Conservation (phyloP, 129 eudicot genomes). For the Saposhnikovia divaricata region DNA sequence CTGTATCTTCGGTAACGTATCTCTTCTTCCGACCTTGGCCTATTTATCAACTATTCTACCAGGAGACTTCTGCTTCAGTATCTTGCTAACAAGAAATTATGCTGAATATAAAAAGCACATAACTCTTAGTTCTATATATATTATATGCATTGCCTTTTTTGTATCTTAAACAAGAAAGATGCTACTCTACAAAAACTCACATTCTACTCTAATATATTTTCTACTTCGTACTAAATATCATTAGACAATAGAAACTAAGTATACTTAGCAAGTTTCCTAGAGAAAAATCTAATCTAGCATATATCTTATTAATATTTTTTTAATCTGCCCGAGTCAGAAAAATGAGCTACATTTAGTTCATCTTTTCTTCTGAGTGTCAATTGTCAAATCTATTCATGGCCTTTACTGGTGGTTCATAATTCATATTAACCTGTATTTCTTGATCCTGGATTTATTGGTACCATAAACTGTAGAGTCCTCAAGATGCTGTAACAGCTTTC, state of each 20-base stretch:
- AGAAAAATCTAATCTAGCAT: not conserved
- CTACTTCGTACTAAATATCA: not conserved
- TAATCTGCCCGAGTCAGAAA: not conserved
- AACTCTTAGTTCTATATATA: not conserved
- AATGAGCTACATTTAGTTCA: not conserved
- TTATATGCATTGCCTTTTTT: not conserved
- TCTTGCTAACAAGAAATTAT: not conserved
- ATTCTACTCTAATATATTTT: not conserved
- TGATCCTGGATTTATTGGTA: constrained; percentile 10
- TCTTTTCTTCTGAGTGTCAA: constrained; percentile 10
- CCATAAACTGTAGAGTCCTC: constrained; percentile 54
- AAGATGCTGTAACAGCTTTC: constrained; percentile 89
- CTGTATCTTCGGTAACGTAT: not conserved
- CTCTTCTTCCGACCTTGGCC: not conserved
- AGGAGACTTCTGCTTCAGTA: not conserved
- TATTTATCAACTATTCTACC: not conserved
- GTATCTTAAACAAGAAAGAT: not conserved
- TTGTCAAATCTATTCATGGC: not conserved
- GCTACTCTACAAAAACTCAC: not conserved
- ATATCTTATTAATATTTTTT: not conserved
- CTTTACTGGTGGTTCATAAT: not conserved
- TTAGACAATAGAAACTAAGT: not conserved
- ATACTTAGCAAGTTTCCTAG: not conserved
- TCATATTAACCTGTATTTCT: not conserved
- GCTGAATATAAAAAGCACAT: not conserved